A percentile compares a stretch with the other conserved stretches of the same genome.
Conservation (phyloP, 306 rosid genomes). For the Quercus berberidifolia region DNA sequence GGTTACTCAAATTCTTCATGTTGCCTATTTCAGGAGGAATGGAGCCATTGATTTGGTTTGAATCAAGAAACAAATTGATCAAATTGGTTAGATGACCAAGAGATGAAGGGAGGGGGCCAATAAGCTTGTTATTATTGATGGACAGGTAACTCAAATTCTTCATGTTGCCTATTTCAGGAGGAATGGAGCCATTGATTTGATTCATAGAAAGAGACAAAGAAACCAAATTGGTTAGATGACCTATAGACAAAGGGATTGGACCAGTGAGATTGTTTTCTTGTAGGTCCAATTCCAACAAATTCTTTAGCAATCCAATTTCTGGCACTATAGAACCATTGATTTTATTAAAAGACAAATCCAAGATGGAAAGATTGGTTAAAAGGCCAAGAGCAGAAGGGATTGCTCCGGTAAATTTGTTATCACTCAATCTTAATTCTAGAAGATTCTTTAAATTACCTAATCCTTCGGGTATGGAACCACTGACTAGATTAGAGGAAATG, state of each 20-base stretch:
- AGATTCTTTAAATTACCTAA: background rate
- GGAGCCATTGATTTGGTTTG: background rate
- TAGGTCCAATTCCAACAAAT: fast-evolving
- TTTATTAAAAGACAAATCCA: background rate
- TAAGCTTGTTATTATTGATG: background rate
- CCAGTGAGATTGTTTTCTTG: fast-evolving
- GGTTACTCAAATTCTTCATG: background rate
- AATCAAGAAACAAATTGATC: background rate
- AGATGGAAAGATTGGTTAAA: background rate
- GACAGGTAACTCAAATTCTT: background rate
- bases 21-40: background rate
- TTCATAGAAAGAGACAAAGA: background rate
- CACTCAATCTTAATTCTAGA: background rate
- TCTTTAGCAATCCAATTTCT: background rate
- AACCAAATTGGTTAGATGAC: background rate
- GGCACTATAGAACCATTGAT: background rate
- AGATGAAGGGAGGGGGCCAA: background rate
- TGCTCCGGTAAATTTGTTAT: background rate
- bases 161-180: background rate
- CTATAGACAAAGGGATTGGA: background rate
- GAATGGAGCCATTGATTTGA: background rate
- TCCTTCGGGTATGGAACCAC: background rate
- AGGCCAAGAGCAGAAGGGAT: background rate
- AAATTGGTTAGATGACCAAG: background rate
- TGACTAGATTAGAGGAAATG: background rate